A percentile compares a stretch with the other conserved stretches of the same genome.
phyloP scores from a whole-genome alignment of 2,329 filamentous ascomycete species.

The Fusarium sp. region DNA sequence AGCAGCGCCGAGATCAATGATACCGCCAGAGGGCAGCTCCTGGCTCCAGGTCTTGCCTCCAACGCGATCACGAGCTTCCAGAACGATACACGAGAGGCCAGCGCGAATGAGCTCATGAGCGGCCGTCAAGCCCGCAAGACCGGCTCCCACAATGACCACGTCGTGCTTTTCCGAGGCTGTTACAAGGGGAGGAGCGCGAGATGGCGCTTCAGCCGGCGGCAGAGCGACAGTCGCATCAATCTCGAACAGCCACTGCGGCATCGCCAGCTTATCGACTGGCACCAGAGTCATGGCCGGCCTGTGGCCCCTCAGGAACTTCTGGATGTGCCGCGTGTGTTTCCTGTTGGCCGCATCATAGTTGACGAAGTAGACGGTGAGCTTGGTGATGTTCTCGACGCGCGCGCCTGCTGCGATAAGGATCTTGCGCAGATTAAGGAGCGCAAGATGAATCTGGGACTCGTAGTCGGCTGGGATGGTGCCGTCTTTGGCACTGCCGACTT shows the following conservation, averaged over 20 bases:
- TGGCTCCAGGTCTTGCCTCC: background rate
- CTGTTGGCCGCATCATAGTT: background rate
- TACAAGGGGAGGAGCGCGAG: background rate
- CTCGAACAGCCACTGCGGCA: background rate
- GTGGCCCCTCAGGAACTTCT: background rate
- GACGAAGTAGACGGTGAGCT: background rate
- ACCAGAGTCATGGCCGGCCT: background rate
- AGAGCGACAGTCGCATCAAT: background rate
- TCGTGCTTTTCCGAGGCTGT: background rate
- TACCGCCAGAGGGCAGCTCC: background rate
- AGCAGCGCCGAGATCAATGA: background rate
- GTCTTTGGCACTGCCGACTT: background rate
- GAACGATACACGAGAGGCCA: background rate
- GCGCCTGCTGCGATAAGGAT: background rate
- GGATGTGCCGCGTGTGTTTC: background rate
- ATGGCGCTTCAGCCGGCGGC: background rate
- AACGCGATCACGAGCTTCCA: background rate
- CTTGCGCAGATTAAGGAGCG: background rate
- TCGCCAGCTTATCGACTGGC: background rate
- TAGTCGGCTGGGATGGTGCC: background rate
- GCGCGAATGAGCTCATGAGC: background rate
- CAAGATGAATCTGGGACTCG: background rate
- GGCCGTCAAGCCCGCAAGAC: background rate
- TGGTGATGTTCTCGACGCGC: background rate
- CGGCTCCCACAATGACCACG: background rate